Base-by-base conservation (phyloP, 306 rosid genomes). In the Calophaca sinica region DNA sequence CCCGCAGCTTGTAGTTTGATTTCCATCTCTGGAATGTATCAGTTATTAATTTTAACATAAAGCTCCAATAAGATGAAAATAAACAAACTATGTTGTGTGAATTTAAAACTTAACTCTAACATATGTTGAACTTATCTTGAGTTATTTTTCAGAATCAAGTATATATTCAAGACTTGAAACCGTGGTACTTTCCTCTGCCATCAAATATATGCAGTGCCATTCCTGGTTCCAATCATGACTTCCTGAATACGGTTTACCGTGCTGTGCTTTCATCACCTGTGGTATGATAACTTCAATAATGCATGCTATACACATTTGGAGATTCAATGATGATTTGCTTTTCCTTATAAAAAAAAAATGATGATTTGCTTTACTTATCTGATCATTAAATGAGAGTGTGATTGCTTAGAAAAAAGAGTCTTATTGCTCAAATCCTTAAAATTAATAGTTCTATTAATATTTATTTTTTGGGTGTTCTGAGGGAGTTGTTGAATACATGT, bases 201-300 rank as follows among this genome's bases (percentile, higher is more conserved):
- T 76, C 92, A 73, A 87, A 77, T 66, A 77, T 84, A 68, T 90
- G 96, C 80, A 87, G 86, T 75, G 86, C 75, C 9, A 61, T 73
- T 87, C 90, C 97, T 70, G 96, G 96, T 80, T 94, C 96, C 64
- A 94, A 94, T 84, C 97, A 89, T 65, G 98, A 91, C 86, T 91
- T 89, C 86, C 69, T 70, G 90, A 88, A 63, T 68, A 68, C 84
- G 3, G 82, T 82, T 41, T 94, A 87, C 69, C 97, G 93, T 1
- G 88, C 80, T 61, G 98, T 94, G 84, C 90, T 94, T 79, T 91
- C 98, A 7, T 94, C 96, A 45, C 97, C 96, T 11, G 96, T 91
- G 98, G 97, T 94, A 90, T 83, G 81, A 45, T 49, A 62, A 63
- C 32, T 62, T 54, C 29, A 58, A 3, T 3, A 28, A 42, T 79